These are phyloP conservation scores for Botrytis paeoniae DNA, from an alignment of 2,329 filamentous ascomycete species.

Conservation along the genomic window DNA sequence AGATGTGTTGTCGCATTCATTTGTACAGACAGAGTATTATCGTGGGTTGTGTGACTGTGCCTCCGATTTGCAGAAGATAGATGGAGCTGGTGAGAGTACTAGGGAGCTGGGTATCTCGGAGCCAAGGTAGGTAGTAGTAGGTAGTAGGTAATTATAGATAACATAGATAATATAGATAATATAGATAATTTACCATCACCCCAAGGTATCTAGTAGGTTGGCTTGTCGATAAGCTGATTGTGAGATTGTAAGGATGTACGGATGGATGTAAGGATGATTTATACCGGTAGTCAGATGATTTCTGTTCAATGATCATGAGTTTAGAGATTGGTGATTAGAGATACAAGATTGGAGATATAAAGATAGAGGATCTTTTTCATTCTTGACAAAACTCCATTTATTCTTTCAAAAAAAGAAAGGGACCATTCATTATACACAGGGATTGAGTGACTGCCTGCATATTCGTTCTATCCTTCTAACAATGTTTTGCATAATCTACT, in stretches of 20 bases:
- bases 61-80: not conserved
- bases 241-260: not conserved
- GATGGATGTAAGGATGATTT: not conserved
- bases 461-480: not conserved
- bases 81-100: not conserved
- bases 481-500: conserved; percentile 4
- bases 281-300: not conserved
- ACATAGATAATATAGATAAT: not conserved
- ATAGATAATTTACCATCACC: not conserved
- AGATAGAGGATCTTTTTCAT: not conserved
- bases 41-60: not conserved
- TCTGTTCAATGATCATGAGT: no score
- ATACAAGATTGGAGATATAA: not conserved
- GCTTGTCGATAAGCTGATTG: conserved; percentile 8
- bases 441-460: not conserved
- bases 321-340: no score
- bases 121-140: not conserved
- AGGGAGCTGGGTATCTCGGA: not conserved
- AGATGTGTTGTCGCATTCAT: not conserved
- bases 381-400: not conserved
- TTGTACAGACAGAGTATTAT: not conserved
- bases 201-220: no score
- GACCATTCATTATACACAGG: not conserved
- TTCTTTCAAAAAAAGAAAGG: not conserved
- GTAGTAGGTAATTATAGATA: not conserved